A percentile compares a stretch with the other conserved stretches of the same genome.
Evolutionary conservation across 345 rosid genomes (phyloP).

Genomic region (Moricandia moricandioides): DNA sequence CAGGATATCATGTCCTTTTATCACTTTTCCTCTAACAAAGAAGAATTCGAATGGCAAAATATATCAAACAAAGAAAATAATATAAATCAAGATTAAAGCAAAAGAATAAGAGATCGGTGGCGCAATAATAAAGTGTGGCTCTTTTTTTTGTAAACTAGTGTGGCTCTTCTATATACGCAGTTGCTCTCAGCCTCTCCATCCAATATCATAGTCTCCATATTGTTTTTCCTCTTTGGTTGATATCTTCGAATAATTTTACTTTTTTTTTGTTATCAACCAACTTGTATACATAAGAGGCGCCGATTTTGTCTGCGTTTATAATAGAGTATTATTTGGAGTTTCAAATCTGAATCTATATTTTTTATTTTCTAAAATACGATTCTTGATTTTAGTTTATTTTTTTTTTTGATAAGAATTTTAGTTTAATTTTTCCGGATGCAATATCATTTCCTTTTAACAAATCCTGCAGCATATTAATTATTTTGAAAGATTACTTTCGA

Average conservation of each 20-base stretch:
- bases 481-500: not conserved
- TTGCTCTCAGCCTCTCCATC: conserved; percentile 30
- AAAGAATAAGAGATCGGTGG: conserved; percentile 32
- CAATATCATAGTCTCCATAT: conserved; percentile 2
- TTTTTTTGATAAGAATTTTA: not conserved
- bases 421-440: not conserved
- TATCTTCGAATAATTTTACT: not conserved
- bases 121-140: conserved; percentile 22
- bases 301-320: not conserved
- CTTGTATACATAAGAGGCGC: not conserved
- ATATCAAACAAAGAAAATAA: conserved; percentile 5
- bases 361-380: not conserved
- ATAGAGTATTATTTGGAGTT: not conserved
- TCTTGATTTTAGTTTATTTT: not conserved
- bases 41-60: conserved; percentile 5
- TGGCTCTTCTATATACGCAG: conserved; percentile 20
- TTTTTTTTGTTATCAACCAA: not conserved
- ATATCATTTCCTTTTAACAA: not conserved
- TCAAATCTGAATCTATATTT: not conserved
- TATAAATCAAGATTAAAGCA: not conserved
- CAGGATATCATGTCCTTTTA: not conserved
- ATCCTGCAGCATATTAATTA: not conserved
- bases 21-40: conserved; percentile 5
- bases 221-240: not conserved
- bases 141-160: not conserved